Base-by-base conservation (phyloP, 495 filamentous ascomycete genomes). In the Aspergillus coremiiformis region DNA sequence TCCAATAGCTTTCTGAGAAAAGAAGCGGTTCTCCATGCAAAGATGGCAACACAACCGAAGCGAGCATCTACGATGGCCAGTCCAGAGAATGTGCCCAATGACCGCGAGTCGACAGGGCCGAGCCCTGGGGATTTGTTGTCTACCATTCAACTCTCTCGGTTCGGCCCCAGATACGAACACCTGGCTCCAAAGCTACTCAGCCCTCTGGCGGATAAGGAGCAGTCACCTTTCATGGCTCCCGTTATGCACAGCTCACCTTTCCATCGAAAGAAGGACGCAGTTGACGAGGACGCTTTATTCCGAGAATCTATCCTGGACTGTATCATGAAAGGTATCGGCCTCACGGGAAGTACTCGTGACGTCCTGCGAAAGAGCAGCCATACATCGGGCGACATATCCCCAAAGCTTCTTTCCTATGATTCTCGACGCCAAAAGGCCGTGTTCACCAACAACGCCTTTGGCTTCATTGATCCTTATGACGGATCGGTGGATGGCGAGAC, bases 281-380 rank as follows among this genome's bases (percentile, higher is more conserved):
- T 90, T 11, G 83, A 96, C 51, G 93, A 96, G 57, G 91, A 96
- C 58, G 78, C 81, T 47, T 59, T 92, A 9, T 97, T 97, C 65
- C 78, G 94, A 15, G 87, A 89, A 54, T 92, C 90, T 0, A 89
- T 97, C 17, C 68, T 96, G 17, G 91, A 95, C 49, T 97, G 93
- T 63, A 94, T 97, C 60, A 89, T 95, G 69, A 96, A 94, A 63
- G 87, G 90, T 10, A 86, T 98, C 57, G 93, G 93, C 2, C 69
- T 98, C 54, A 85, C 84, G 0, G 58, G 61, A 33, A 82, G 78
- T 43, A 76, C 80, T 9, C 80, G 81, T 41, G 82, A 83, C 61
- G 70, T 67, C 19, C 51, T 84, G 8, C 79, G 79, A 20, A 81
- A 79, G 60, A 82, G 81, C 23, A 73, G 80, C 2, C 56, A 66